Evolutionary conservation across 2,329 filamentous ascomycete genomes (phyloP), one percentile per base, ranked within the genome.

Genomic region (Sarocladium oryzae): DNA sequence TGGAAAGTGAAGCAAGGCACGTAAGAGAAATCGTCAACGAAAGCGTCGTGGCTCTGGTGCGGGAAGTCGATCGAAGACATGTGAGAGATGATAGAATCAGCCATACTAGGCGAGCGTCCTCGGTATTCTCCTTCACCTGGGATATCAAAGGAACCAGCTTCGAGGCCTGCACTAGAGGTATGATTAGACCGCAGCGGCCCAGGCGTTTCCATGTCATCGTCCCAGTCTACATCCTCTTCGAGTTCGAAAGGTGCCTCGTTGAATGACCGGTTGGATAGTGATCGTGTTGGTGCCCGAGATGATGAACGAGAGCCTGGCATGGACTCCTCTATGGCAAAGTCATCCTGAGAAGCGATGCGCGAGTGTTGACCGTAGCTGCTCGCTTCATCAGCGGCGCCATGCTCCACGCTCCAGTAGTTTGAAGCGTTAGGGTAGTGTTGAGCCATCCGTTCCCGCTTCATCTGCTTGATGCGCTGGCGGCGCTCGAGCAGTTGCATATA

Each of bases 1-100:
- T 86, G 80, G 32, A 96, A 77, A 1, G 92, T 95, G 70, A 99
- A 88, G 69, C 91, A 90, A 15, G 93, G 93, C 15, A 97, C 92
- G 62, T 93, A 96, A 32, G 87, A 89, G 66, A 89, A 89, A 64
- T 97, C 91, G 59, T 96, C 89, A 32, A 89, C 86, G 54, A 89
- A 83, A 2, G 81, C 75, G 55, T 86, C 82, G 55, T 87, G 82
- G 11, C 73, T 68, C 38, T 74, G 75, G 8, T 69, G 64, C 58
- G 77, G 78, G 61, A 74, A 81, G 61, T 85, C 81, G 33, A 85
- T 67, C 1, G 81, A 82, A 3, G 82, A 85, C 77, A 85, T 82
- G 68, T 84, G 76, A 49, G 86, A 81, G 60, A 86, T 82, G 61
- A 83, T 81, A 54, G 88, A 93, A 50, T 88, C 89, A 3, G 87